These are phyloP conservation scores for Rhynchospora tenuis DNA, from an alignment of 176 grass and related monocot genomes.

Conservation along the genomic window DNA sequence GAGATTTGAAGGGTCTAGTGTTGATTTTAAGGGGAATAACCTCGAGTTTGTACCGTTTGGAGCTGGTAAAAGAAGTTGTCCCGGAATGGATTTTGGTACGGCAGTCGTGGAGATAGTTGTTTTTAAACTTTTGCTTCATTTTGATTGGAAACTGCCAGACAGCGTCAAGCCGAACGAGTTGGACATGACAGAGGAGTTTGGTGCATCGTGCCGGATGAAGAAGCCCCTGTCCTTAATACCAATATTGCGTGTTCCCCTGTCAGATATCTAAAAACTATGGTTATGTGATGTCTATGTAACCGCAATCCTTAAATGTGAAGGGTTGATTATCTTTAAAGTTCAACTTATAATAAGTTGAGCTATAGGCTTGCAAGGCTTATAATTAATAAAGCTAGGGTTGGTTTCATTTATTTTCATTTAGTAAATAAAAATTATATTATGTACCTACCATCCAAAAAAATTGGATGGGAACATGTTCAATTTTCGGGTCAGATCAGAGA, in stretches of 20 bases:
- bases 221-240: neutral
- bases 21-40: neutral
- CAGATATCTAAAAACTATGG: neutral
- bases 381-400: neutral
- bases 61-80: slow-evolving; percentile 20
- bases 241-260: neutral
- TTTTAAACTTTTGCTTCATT: neutral
- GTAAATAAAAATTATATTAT: neutral
- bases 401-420: neutral
- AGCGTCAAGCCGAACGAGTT: neutral
- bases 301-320: neutral
- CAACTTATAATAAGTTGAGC: neutral
- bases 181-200: slow-evolving; percentile 18
- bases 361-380: neutral
- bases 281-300: neutral
- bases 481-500: too few relatives aligned
- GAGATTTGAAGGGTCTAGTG: neutral
- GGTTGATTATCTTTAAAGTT: neutral
- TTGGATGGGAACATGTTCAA: too few relatives aligned
- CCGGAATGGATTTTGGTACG: slow-evolving; percentile 3
- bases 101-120: slow-evolving; percentile 13
- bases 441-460: too few relatives aligned
- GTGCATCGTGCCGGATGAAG: neutral
- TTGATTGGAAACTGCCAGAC: slow-evolving; percentile 20
- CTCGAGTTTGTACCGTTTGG: slow-evolving; percentile 28